Conservation (phyloP, 169 alveolate genomes). For the Cryptosporidium muris region DNA sequence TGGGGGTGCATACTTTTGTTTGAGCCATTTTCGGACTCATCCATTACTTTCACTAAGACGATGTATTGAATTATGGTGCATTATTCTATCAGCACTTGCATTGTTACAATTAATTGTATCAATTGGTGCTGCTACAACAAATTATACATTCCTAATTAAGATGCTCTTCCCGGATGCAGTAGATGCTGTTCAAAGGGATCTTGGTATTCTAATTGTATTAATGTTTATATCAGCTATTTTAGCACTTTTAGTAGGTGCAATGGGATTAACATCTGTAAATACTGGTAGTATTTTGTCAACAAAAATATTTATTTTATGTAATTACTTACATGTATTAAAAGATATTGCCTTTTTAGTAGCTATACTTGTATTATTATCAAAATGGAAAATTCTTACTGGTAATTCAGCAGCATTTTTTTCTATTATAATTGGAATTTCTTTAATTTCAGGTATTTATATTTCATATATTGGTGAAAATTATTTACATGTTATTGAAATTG, state of each 20-base stretch:
- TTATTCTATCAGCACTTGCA: constrained; percentile 1
- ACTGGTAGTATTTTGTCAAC: constrained; percentile 18
- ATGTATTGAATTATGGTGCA: constrained; percentile 35
- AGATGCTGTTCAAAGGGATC: constrained; percentile 1
- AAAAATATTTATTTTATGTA: constrained; percentile 57
- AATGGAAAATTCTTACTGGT: constrained; percentile 27
- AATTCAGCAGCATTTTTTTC: constrained; percentile 15
- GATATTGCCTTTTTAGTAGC: constrained; percentile 25
- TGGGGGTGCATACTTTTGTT: too few species aligned
- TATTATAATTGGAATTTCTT: background rate
- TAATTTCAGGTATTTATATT: constrained; percentile 17
- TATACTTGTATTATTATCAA: constrained; percentile 3
- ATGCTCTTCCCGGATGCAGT: constrained; percentile 17
- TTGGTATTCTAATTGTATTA: constrained; percentile 18
- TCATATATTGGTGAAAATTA: constrained; percentile 54
- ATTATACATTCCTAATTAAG: constrained; percentile 21
- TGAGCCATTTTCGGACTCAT: too few species aligned
- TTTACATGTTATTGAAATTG: constrained; percentile 11
- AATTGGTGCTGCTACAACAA: constrained; percentile 2
- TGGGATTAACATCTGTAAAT: constrained; percentile 25
- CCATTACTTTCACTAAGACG: constrained; percentile 13
- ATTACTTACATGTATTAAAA: constrained; percentile 37
- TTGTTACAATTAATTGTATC: constrained; percentile 20
- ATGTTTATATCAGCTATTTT: constrained; percentile 8
- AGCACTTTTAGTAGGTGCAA: constrained; percentile 16